Evolutionary conservation across 345 rosid species (phyloP).

Genomic region (Moricandia arvensis): DNA sequence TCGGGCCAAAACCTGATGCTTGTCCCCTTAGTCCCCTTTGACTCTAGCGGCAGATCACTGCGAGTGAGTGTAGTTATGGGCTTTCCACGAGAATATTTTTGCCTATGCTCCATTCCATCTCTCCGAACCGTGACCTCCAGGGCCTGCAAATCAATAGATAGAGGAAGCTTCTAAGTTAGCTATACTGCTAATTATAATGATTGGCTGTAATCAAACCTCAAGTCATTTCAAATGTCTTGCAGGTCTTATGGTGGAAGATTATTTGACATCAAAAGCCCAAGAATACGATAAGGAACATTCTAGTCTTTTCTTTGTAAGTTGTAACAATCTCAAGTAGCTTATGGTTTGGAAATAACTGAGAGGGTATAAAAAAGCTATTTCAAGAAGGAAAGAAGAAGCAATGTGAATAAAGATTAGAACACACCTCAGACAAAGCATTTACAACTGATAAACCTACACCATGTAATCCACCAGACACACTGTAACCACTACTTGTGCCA

Average conservation of each 20-base stretch:
- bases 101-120: conserved; percentile 73
- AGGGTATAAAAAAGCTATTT: not conserved
- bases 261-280: too few species aligned
- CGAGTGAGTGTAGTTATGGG: conserved; percentile 60
- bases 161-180: conserved; percentile 5
- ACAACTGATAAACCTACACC: conserved; percentile 99
- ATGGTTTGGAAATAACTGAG: too few species aligned
- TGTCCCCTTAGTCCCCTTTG: conserved; percentile 65
- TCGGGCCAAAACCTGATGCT: conserved; percentile 94
- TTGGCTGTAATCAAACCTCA: not conserved
- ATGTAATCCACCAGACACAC: conserved; percentile 95
- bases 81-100: conserved; percentile 89
- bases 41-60: conserved; percentile 55
- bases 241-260: too few species aligned
- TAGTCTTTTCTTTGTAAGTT: too few species aligned
- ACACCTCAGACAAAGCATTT: conserved; percentile 94
- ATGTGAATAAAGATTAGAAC: conserved; percentile 15
- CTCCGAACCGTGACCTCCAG: conserved; percentile 92
- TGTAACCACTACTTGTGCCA: conserved; percentile 93
- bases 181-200: not conserved
- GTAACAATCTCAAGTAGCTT: too few species aligned
- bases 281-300: too few species aligned
- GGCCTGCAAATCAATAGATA: conserved; percentile 46
- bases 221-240: conserved; percentile 7
- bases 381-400: too few species aligned